Evolutionary conservation across 2,329 filamentous ascomycete species (phyloP).

Genomic region (Fusarium austroafricanum): DNA sequence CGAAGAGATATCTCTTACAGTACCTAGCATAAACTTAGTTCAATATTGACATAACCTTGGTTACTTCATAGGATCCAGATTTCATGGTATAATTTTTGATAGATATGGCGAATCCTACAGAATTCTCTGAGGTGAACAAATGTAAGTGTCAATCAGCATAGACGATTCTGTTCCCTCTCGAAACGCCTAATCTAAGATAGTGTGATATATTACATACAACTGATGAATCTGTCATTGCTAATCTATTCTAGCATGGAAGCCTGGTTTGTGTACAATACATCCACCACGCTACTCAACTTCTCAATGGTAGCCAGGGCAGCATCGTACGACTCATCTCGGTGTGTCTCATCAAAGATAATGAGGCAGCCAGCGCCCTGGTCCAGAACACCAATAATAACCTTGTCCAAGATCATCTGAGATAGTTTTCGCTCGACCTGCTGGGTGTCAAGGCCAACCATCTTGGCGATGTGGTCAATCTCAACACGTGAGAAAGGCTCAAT

Average conservation of each 20-base stretch:
- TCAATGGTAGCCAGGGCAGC: slow-evolving; percentile 94
- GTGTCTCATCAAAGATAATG: slow-evolving; percentile 96
- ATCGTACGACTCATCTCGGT: slow-evolving; percentile 93
- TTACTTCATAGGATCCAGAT: too few relatives aligned
- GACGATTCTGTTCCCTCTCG: slow-evolving; percentile 45
- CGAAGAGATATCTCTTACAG: too few relatives aligned
- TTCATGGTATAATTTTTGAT: too few relatives aligned
- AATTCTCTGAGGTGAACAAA: slow-evolving; percentile 11
- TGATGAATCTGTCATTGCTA: slow-evolving; percentile 16
- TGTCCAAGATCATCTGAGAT: slow-evolving; percentile 99
- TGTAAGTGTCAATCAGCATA: slow-evolving; percentile 33
- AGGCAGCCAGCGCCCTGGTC: slow-evolving; percentile 98
- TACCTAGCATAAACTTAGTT: too few relatives aligned
- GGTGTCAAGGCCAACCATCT: slow-evolving; percentile 96
- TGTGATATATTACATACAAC: slow-evolving; percentile 49
- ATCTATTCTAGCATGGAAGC: slow-evolving; percentile 89
- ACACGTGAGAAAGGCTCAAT: slow-evolving; percentile 98
- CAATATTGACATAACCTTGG: too few relatives aligned
- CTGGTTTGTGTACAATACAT: slow-evolving; percentile 97
- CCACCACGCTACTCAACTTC: slow-evolving; percentile 96
- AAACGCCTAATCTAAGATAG: slow-evolving; percentile 48
- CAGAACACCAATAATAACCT: slow-evolving; percentile 96
- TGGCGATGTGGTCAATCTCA: slow-evolving; percentile 95
- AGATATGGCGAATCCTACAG: too few relatives aligned
- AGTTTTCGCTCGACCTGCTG: slow-evolving; percentile 98